phyloP scores from a whole-genome alignment of 768 basidiomycete genomes.

The Coprinopsis cinerea region DNA sequence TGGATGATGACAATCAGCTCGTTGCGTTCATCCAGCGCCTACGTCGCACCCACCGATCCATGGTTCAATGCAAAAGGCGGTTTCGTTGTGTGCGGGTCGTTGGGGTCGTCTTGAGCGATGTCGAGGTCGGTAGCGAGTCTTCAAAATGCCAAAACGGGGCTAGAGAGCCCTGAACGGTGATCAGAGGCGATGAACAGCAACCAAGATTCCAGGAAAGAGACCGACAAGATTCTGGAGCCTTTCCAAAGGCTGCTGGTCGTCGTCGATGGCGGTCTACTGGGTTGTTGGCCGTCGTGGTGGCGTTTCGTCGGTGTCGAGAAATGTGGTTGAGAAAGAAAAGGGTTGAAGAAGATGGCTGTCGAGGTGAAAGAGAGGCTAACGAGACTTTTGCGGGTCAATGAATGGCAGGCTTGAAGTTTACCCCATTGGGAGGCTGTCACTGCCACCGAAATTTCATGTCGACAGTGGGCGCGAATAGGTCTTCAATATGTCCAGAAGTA shows the following conservation, averaged over 20 bases:
- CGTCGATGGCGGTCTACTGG: too few species aligned
- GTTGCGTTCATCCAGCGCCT: neutral
- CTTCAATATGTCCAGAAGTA: too few species aligned
- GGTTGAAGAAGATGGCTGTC: neutral
- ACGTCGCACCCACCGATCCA: slow-evolving; percentile 39
- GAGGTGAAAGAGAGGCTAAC: too few species aligned
- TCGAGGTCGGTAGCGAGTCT: neutral
- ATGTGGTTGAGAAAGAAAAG: neutral
- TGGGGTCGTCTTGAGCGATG: neutral
- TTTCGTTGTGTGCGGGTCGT: neutral
- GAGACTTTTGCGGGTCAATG: slow-evolving; percentile 2
- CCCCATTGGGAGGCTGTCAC: neutral
- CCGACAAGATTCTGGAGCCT: neutral
- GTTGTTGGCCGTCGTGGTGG: neutral
- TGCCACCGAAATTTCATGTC: neutral
- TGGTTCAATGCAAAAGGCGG: slow-evolving; percentile 10
- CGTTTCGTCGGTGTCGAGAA: too few species aligned
- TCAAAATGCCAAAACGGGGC: neutral
- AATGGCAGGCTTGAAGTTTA: neutral
- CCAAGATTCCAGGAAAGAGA: neutral
- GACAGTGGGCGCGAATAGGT: neutral
- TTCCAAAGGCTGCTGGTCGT: neutral
- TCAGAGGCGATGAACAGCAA: slow-evolving; percentile 1
- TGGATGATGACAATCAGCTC: neutral
- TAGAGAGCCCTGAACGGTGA: neutral